A percentile compares a stretch with the other conserved stretches of the same genome.
Conservation (phyloP, 441 rosid genomes). For the Arabidopsis lyrata region DNA sequence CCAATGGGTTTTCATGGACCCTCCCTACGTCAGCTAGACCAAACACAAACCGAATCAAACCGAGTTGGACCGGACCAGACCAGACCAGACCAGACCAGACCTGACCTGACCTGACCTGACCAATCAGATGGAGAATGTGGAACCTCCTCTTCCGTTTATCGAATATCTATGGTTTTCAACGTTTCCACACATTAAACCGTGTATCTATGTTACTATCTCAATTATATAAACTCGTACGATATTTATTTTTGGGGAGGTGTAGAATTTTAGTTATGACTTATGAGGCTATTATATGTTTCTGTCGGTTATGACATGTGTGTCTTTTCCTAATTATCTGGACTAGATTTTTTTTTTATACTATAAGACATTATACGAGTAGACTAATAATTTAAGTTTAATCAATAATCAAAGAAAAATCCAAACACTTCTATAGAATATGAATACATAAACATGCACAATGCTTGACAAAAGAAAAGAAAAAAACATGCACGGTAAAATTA, state of each 20-base stretch:
- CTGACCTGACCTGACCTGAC: constrained; percentile 18
- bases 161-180: constrained; percentile 32
- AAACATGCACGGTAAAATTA: no score
- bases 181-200: constrained; percentile 19
- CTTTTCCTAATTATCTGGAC: no score
- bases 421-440: neutral
- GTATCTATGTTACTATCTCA: constrained; percentile 9
- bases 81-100: neutral
- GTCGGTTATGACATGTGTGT: no score
- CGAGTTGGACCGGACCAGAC: constrained; percentile 1
- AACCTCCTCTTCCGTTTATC: constrained; percentile 26
- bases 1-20: constrained; percentile 80
- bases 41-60: neutral
- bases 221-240: neutral
- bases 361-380: neutral
- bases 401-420: neutral
- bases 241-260: constrained; percentile 35
- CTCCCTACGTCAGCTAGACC: constrained; percentile 64
- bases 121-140: constrained; percentile 17
- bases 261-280: neutral
- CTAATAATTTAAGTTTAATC: neutral
- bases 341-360: no score
- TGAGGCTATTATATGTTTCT: no score
- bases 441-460: neutral
- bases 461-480: no score